phyloP scores from a whole-genome alignment of 441 rosid genomes.

The Aleurites moluccanus region DNA sequence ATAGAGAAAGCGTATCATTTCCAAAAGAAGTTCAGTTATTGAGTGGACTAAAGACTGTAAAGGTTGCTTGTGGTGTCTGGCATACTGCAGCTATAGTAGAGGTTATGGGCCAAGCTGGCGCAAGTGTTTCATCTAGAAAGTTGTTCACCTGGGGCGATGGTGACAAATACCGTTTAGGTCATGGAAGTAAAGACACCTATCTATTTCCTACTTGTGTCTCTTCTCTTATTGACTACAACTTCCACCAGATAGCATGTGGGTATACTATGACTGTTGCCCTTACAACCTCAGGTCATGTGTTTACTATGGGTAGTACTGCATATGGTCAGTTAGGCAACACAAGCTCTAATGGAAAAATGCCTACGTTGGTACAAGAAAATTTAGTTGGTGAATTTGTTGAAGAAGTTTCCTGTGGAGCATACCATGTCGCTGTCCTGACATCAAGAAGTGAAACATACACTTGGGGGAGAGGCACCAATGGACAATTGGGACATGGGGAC shows the following conservation, averaged over 20 bases:
- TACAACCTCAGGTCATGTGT: slow-evolving; percentile 88
- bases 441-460: slow-evolving; percentile 90
- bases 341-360: slow-evolving; percentile 62
- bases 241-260: slow-evolving; percentile 83
- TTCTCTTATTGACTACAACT: slow-evolving; percentile 81
- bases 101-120: slow-evolving; percentile 59
- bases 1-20: slow-evolving; percentile 56
- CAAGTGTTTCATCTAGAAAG: slow-evolving; percentile 59
- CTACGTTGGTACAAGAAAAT: slow-evolving; percentile 75
- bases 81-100: slow-evolving; percentile 95
- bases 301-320: slow-evolving; percentile 75
- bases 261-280: slow-evolving; percentile 78
- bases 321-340: slow-evolving; percentile 79
- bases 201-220: slow-evolving; percentile 81
- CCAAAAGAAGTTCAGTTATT: slow-evolving; percentile 77
- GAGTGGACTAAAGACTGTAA: slow-evolving; percentile 69
- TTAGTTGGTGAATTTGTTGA: slow-evolving; percentile 89
- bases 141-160: slow-evolving; percentile 98
- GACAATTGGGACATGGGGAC: slow-evolving; percentile 90
- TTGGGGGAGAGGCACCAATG: slow-evolving; percentile 92
- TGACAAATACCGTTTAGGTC: slow-evolving; percentile 82
- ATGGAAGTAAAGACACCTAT: slow-evolving; percentile 77
- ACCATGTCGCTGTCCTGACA: slow-evolving; percentile 78
- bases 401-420: slow-evolving; percentile 83
- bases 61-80: slow-evolving; percentile 93